Percentiles rank a stretch among this genome's conserved stretches.
phyloP scores from a whole-genome alignment of 2,329 filamentous ascomycete species.

The Hortaea sp. region DNA sequence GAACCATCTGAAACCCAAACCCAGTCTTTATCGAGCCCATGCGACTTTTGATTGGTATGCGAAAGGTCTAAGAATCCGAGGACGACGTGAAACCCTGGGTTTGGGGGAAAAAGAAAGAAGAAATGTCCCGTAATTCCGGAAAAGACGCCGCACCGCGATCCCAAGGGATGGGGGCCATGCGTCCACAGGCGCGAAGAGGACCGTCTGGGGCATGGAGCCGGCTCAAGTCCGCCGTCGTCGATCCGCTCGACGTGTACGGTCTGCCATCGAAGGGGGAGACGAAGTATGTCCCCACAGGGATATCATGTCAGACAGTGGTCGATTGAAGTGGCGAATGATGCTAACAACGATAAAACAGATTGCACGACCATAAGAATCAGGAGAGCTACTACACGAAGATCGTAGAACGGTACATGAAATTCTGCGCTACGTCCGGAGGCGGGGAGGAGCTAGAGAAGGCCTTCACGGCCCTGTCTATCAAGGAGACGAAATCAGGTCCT shows the following conservation, averaged over 20 bases:
- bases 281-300: slow-evolving; percentile 43
- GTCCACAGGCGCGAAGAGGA: slow-evolving; percentile 23
- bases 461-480: slow-evolving; percentile 55
- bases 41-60: no score
- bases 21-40: no score
- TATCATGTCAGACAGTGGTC: not conserved
- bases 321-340: slow-evolving; percentile 1
- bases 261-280: slow-evolving; percentile 86
- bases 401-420: slow-evolving; percentile 77
- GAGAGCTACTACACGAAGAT: slow-evolving; percentile 81
- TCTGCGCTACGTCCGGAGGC: slow-evolving; percentile 66
- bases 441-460: slow-evolving; percentile 63
- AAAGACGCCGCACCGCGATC: slow-evolving; percentile 7
- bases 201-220: slow-evolving; percentile 55
- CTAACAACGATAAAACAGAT: slow-evolving; percentile 19
- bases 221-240: slow-evolving; percentile 62
- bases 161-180: slow-evolving; percentile 9
- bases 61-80: no score
- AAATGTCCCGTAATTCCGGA: slow-evolving; percentile 1
- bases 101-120: no score
- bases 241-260: slow-evolving; percentile 72
- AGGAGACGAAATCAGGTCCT: not conserved
- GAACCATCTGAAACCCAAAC: no score
- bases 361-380: slow-evolving; percentile 61
- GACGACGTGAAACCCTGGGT: no score